A percentile compares a stretch with the other conserved stretches of the same genome.
These are phyloP conservation scores for Ustilago tritici DNA, from an alignment of 1,284 basidiomycete genomes.

Conservation along the genomic window DNA sequence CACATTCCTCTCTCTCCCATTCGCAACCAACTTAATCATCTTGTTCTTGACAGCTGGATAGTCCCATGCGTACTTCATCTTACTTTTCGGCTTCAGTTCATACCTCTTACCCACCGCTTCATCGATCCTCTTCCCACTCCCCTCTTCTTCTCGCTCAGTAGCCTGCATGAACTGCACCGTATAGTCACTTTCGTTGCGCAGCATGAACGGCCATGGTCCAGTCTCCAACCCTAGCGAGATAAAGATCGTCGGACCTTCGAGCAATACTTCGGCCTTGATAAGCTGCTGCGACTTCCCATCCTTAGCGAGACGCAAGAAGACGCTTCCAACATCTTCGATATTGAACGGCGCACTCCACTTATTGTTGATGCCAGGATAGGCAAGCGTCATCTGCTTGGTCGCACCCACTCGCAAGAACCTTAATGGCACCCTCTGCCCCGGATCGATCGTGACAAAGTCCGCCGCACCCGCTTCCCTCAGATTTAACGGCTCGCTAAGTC, in stretches of 20 bases:
- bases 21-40: slow-evolving; percentile 77
- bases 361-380: slow-evolving; percentile 84
- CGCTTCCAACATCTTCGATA: slow-evolving; percentile 87
- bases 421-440: slow-evolving; percentile 78
- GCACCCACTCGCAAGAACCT: slow-evolving; percentile 77
- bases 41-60: slow-evolving; percentile 87
- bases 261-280: slow-evolving; percentile 83
- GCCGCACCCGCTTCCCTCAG: slow-evolving; percentile 85
- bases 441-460: slow-evolving; percentile 68
- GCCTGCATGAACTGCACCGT: slow-evolving; percentile 79
- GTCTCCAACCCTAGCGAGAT: slow-evolving; percentile 79
- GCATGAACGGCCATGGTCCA: slow-evolving; percentile 85
- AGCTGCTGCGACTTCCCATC: slow-evolving; percentile 73
- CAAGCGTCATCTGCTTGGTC: slow-evolving; percentile 78
- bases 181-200: slow-evolving; percentile 90
- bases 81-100: slow-evolving; percentile 75
- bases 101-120: slow-evolving; percentile 70
- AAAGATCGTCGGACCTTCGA: slow-evolving; percentile 91
- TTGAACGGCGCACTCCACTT: slow-evolving; percentile 92
- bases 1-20: slow-evolving; percentile 79
- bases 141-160: slow-evolving; percentile 39
- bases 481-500: slow-evolving; percentile 77
- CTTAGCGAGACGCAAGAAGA: slow-evolving; percentile 79
- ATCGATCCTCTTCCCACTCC: slow-evolving; percentile 40
- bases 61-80: slow-evolving; percentile 90